Evolutionary conservation across 1,139 yeast genomes (phyloP), one percentile per base, ranked within the genome.

Genomic region (Suhomyces atakaporum): DNA sequence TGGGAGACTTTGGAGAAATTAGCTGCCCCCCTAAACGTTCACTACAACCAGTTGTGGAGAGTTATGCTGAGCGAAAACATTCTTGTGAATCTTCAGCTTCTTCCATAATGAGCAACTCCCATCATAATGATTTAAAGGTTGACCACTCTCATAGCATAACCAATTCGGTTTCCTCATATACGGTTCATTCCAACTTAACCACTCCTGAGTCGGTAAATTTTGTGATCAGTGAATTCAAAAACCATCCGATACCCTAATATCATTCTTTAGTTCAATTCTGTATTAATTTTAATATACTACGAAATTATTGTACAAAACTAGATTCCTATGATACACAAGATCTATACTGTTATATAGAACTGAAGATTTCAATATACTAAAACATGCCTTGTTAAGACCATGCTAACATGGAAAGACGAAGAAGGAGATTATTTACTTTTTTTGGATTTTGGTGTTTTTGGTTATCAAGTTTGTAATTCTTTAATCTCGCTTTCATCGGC

Each of bases 401-500:
- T n/a, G n/a, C n/a, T n/a, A n/a, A 19, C 22, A 19, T 19, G 7
- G 22, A 9, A 19, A 23, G 32, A 12, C 26, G 16, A 25, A 11
- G n/a, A 25, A 14, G 15, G 18, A n/a, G n/a, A n/a, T 23, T 15
- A 19, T 25, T 36, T 29, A 27, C 25, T 24, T 28, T 23, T 8
- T 4, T 11, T 22, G 4, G 16, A 16, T 27, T 36, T 12, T 7
- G n/a, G 2, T 4, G 16, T 15, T 19, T 25, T 12, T 9, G 21
- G 7, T 14, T 25, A 5, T 29, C 36, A 54, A 32, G 43, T 47
- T 45, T 63, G 68, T 42, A 77, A 62, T 53, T 77, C 82, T 42
- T 74, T 69, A 48, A 77, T 77, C 49, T 77, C 83, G 42, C 64
- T 69, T 46, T 77, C 83, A 51, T 89, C 88, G 10, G 97, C 96